Conservation (phyloP, 352 stramenopile genomes). For the Elongisporangium anandrum region DNA sequence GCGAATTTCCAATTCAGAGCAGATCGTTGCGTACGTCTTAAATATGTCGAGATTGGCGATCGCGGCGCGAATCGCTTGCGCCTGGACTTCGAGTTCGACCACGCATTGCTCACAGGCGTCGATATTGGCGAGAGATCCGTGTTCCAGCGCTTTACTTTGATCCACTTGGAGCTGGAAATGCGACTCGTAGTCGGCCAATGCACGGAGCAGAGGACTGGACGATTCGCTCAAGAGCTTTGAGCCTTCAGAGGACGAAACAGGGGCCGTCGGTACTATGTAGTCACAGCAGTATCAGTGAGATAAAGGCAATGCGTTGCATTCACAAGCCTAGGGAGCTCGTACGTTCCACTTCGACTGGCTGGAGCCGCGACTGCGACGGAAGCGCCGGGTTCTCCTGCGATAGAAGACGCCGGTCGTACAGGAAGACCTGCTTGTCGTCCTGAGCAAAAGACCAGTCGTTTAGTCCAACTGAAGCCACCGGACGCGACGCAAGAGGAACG, state of each 20-base stretch:
- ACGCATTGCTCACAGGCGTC: slow-evolving; percentile 44
- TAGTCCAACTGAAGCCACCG: neutral
- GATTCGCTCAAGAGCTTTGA: slow-evolving; percentile 73
- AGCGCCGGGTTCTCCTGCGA: slow-evolving; percentile 48
- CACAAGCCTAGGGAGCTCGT: slow-evolving; percentile 5
- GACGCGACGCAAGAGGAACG: neutral
- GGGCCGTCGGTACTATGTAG: slow-evolving; percentile 46
- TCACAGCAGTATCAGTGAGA: neutral
- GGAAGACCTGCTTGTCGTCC: slow-evolving; percentile 65
- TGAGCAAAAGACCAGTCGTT: slow-evolving; percentile 8
- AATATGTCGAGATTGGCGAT: slow-evolving; percentile 81
- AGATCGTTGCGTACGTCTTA: slow-evolving; percentile 20
- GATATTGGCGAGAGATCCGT: slow-evolving; percentile 49
- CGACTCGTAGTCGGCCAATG: slow-evolving; percentile 75
- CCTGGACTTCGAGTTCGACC: slow-evolving; percentile 57
- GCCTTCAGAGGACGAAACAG: slow-evolving; percentile 54
- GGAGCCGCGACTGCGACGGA: slow-evolving; percentile 20
- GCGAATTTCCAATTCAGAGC: too few species aligned
- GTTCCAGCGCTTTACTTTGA: slow-evolving; percentile 62
- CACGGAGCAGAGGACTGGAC: slow-evolving; percentile 70
- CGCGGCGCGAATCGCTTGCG: slow-evolving; percentile 64
- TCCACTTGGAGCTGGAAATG: slow-evolving; percentile 76
- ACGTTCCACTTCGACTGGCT: slow-evolving; percentile 46
- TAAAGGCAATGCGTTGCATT: too few species aligned
- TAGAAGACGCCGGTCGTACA: slow-evolving; percentile 81